These are phyloP conservation scores for Paracorniculantispora psalliotae DNA, from an alignment of 2,329 filamentous ascomycete species.

Conservation along the genomic window DNA sequence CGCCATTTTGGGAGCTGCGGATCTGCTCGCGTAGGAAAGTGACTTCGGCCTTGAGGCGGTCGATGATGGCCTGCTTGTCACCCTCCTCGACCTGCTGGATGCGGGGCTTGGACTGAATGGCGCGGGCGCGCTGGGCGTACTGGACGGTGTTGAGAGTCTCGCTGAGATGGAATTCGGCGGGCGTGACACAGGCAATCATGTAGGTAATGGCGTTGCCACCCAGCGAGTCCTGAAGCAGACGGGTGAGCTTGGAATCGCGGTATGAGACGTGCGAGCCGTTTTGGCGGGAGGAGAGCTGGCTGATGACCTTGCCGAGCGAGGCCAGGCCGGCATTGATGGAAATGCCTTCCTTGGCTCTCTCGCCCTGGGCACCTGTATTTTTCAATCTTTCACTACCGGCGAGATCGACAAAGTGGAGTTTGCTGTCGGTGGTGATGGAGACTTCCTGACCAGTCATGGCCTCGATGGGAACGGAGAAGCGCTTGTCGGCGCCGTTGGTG, in stretches of 20 bases:
- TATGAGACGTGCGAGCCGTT: conserved; percentile 91
- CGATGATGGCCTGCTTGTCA: conserved; percentile 91
- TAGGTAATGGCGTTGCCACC: conserved; percentile 97
- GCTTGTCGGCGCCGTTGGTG: conserved; percentile 64
- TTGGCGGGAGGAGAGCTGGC: conserved; percentile 87
- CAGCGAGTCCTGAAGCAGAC: conserved; percentile 90
- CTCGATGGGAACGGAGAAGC: conserved; percentile 81
- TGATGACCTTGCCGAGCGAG: conserved; percentile 95
- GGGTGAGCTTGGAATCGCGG: conserved; percentile 93
- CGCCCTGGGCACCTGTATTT: conserved; percentile 92
- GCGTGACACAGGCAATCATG: conserved; percentile 98
- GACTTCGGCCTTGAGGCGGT: conserved; percentile 88
- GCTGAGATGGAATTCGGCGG: conserved; percentile 93
- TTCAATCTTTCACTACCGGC: conserved; percentile 95
- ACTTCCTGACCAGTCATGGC: conserved; percentile 62
- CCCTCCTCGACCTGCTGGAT: conserved; percentile 92
- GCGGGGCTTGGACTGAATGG: conserved; percentile 94
- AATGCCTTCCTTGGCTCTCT: conserved; percentile 91
- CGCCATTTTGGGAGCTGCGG: conserved; percentile 60
- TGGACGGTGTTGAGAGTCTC: conserved; percentile 97
- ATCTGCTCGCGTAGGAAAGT: conserved; percentile 92
- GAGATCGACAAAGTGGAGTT: conserved; percentile 96
- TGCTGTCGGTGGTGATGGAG: conserved; percentile 87
- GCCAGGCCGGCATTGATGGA: conserved; percentile 96
- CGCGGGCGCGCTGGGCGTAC: conserved; percentile 91